Evolutionary conservation across 495 filamentous ascomycete genomes (phyloP).

Genomic region (Tuber calosporum): DNA sequence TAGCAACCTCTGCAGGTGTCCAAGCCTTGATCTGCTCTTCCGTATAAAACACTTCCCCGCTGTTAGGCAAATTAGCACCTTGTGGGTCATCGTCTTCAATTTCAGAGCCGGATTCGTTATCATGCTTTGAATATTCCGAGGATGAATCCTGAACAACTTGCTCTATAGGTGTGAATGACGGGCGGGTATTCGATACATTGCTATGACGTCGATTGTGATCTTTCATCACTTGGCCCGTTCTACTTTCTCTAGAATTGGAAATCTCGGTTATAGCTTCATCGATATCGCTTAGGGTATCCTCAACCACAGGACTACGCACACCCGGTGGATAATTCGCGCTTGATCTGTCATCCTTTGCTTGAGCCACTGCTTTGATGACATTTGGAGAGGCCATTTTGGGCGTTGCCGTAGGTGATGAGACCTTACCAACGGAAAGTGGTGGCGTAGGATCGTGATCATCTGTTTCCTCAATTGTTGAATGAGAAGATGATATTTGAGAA

Average conservation of each 20-base stretch:
- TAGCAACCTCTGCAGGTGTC: conserved; percentile 70
- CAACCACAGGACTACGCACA: conserved; percentile 76
- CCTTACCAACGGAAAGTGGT: conserved; percentile 37
- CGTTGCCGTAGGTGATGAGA: conserved; percentile 20
- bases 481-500: conserved; percentile 42
- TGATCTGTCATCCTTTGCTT: conserved; percentile 19
- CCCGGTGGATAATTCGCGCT: conserved; percentile 32
- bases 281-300: conserved; percentile 94
- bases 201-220: conserved; percentile 56
- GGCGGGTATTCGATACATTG: conserved; percentile 65
- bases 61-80: conserved; percentile 29
- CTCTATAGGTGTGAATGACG: conserved; percentile 44
- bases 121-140: conserved; percentile 40
- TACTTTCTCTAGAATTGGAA: conserved; percentile 36
- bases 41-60: conserved; percentile 47
- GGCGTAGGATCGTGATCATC: conserved; percentile 25
- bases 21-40: conserved; percentile 63
- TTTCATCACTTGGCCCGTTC: conserved; percentile 23
- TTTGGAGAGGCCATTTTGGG: conserved; percentile 4
- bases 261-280: conserved; percentile 97
- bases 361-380: background rate
- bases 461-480: conserved; percentile 43
- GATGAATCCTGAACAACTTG: conserved; percentile 43
- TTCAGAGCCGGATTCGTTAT: conserved; percentile 47
- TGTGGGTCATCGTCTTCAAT: conserved; percentile 68